Evolutionary conservation across 1,139 yeast species (phyloP).

Genomic region (Suhomyces bribrorum): DNA sequence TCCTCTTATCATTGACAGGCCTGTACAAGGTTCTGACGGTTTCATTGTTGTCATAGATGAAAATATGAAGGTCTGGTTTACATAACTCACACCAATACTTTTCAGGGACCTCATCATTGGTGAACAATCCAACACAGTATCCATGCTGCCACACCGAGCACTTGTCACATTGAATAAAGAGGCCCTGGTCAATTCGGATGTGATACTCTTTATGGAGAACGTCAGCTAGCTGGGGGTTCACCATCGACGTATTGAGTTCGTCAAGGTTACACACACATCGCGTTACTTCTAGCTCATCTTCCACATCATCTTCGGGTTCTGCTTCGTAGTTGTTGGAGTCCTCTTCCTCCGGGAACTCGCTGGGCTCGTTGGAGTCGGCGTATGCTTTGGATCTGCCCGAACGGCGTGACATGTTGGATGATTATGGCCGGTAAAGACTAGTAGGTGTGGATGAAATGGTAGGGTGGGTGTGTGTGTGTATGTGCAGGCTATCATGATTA

Average conservation of each 20-base stretch:
- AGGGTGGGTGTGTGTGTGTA: background rate
- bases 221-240: slow-evolving; percentile 42
- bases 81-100: slow-evolving; percentile 93
- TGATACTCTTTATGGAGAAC: slow-evolving; percentile 52
- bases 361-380: slow-evolving; percentile 16
- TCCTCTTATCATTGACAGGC: slow-evolving; percentile 49
- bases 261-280: slow-evolving; percentile 86
- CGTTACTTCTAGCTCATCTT: slow-evolving; percentile 66
- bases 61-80: slow-evolving; percentile 75
- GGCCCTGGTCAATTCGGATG: slow-evolving; percentile 72
- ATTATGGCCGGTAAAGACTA: background rate
- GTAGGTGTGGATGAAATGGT: background rate
- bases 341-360: slow-evolving; percentile 21
- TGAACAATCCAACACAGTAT: slow-evolving; percentile 81
- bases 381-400: slow-evolving; percentile 29
- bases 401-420: slow-evolving; percentile 28
- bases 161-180: slow-evolving; percentile 85
- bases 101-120: slow-evolving; percentile 79
- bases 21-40: slow-evolving; percentile 47
- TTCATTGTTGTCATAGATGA: slow-evolving; percentile 38
- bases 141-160: slow-evolving; percentile 99
- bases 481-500: slow-evolving; percentile 3
- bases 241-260: slow-evolving; percentile 51
- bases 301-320: slow-evolving; percentile 42
- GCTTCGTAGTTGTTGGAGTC: slow-evolving; percentile 24